Evolutionary conservation across 192 early-diverging fungal genomes (phyloP).

Genomic region (Oehlia diaphana): DNA sequence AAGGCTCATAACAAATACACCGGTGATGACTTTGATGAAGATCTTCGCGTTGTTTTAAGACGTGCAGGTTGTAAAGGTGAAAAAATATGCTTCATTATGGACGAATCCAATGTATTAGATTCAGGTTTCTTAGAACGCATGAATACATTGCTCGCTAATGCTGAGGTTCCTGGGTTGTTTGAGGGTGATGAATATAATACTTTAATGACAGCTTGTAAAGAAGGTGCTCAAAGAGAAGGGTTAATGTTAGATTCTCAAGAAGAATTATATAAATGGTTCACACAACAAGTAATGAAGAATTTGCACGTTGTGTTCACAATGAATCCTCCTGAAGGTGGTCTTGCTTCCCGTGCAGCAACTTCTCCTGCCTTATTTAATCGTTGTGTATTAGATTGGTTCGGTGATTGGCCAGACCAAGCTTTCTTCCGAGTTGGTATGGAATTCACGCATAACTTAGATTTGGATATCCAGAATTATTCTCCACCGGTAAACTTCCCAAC

Average conservation of each 20-base stretch:
- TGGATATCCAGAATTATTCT: slow-evolving; percentile 70
- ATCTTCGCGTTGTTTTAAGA: slow-evolving; percentile 85
- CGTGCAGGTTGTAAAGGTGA: slow-evolving; percentile 96
- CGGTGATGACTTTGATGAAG: slow-evolving; percentile 97
- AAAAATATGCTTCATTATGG: slow-evolving; percentile 89
- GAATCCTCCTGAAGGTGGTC: slow-evolving; percentile 95
- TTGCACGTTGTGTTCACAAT: slow-evolving; percentile 99
- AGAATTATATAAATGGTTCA: slow-evolving; percentile 98
- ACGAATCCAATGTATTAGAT: slow-evolving; percentile 97
- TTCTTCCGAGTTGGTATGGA: slow-evolving; percentile 98
- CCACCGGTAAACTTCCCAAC: slow-evolving; percentile 76
- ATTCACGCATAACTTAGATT: slow-evolving; percentile 87
- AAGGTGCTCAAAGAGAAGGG: slow-evolving; percentile 91
- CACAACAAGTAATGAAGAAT: slow-evolving; percentile 92
- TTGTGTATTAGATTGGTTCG: slow-evolving; percentile 99
- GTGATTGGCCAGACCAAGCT: slow-evolving; percentile 97
- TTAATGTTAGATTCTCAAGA: slow-evolving; percentile 90
- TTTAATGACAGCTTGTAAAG: slow-evolving; percentile 93
- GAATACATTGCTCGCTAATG: slow-evolving; percentile 99
- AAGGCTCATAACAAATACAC: slow-evolving; percentile 98
- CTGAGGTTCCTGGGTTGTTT: slow-evolving; percentile 98
- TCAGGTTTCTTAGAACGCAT: slow-evolving; percentile 98
- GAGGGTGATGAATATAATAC: slow-evolving; percentile 97
- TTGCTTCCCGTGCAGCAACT: slow-evolving; percentile 91
- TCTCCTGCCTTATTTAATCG: slow-evolving; percentile 99